A percentile compares a stretch with the other conserved stretches of the same genome.
phyloP scores from a whole-genome alignment of 2,329 filamentous ascomycete genomes.

The Claviceps sp. region DNA sequence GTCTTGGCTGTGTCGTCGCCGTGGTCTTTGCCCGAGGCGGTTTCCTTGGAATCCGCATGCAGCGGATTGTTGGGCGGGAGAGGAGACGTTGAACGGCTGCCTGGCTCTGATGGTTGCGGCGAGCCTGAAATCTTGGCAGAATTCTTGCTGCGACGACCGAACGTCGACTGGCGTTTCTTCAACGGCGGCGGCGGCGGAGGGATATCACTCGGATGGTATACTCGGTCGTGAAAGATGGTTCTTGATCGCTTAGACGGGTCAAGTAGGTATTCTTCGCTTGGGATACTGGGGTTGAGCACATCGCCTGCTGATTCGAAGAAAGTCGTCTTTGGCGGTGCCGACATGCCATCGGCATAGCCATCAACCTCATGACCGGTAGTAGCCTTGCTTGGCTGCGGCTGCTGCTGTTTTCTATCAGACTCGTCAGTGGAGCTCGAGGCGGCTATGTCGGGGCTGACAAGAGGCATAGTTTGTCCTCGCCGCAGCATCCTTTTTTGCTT shows the following conservation, averaged over 20 bases:
- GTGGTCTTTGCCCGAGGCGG: conserved; percentile 33
- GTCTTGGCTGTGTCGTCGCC: conserved; percentile 39
- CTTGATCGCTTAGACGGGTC: conserved; percentile 70
- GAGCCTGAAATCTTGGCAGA: conserved; percentile 13
- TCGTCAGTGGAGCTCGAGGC: conserved; percentile 8
- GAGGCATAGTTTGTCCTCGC: conserved; percentile 57
- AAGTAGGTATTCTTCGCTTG: conserved; percentile 66
- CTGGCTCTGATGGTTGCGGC: conserved; percentile 13
- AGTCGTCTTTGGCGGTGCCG: conserved; percentile 75
- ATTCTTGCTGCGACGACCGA: conserved; percentile 21
- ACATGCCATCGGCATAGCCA: conserved; percentile 31
- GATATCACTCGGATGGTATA: conserved; percentile 90
- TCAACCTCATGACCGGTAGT: conserved; percentile 37
- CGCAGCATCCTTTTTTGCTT: conserved; percentile 61
- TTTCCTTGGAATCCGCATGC: conserved; percentile 25
- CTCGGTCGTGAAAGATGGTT: conserved; percentile 91
- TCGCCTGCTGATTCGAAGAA: conserved; percentile 94
- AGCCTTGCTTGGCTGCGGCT: conserved; percentile 19
- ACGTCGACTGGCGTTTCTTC: conserved; percentile 35
- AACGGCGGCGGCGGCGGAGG: conserved; percentile 69
- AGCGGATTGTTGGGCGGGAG: conserved; percentile 20
- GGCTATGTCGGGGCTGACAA: conserved; percentile 15
- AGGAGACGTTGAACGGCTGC: conserved; percentile 20
- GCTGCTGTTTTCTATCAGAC: conserved; percentile 7
- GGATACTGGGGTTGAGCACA: conserved; percentile 78